Conservation (phyloP, 805 yeast species). For the Pichia pseudocactophila region DNA sequence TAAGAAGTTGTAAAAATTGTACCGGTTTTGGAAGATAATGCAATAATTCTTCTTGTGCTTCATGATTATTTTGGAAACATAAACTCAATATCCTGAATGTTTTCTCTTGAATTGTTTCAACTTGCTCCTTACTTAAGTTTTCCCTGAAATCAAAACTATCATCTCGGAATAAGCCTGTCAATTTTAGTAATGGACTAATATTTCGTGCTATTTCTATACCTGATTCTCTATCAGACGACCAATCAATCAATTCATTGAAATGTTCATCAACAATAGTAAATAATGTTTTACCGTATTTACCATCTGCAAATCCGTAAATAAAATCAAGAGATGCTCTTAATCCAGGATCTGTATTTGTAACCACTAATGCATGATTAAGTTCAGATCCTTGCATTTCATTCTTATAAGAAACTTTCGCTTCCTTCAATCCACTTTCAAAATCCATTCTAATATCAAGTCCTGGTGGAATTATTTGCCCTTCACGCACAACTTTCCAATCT, state of each 20-base stretch:
- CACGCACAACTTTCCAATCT: constrained; percentile 62
- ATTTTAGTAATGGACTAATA: constrained; percentile 26
- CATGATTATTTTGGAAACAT: constrained; percentile 65
- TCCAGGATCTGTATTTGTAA: constrained; percentile 1
- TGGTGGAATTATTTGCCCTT: constrained; percentile 70
- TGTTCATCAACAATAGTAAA: constrained; percentile 4
- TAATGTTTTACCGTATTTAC: neutral
- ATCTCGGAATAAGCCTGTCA: constrained; percentile 21
- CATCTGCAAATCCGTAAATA: constrained; percentile 1
- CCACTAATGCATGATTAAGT: constrained; percentile 9
- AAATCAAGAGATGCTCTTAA: constrained; percentile 5
- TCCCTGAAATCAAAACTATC: constrained; percentile 4
- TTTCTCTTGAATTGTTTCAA: constrained; percentile 35
- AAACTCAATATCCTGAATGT: constrained; percentile 55
- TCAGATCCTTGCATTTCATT: neutral
- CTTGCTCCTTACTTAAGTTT: constrained; percentile 11
- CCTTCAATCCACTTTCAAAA: constrained; percentile 58
- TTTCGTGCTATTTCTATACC: constrained; percentile 40
- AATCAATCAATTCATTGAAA: constrained; percentile 43
- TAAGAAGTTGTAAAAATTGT: constrained; percentile 15
- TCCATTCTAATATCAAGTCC: constrained; percentile 74
- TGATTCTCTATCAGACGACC: constrained; percentile 57
- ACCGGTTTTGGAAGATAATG: constrained; percentile 14
- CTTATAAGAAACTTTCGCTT: constrained; percentile 47
- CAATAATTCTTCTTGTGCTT: constrained; percentile 17